Percentiles rank a stretch among this genome's conserved stretches.
phyloP scores from a whole-genome alignment of 371 early-diverging fungal species.

The Amoeboaphelidium occidentale region DNA sequence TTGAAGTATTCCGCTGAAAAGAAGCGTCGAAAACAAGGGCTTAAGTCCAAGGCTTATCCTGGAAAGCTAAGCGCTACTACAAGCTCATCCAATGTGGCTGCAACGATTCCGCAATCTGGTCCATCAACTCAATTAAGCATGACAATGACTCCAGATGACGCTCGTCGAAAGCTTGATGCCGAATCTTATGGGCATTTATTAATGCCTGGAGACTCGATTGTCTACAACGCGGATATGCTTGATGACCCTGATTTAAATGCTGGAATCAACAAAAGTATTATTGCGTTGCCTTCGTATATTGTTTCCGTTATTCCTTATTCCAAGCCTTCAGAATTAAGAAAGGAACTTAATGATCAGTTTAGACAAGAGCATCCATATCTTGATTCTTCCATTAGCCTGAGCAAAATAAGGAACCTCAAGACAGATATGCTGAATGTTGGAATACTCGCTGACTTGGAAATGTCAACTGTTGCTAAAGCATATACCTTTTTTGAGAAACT shows the following conservation, averaged over 20 bases:
- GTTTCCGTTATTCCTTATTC: conserved; percentile 35
- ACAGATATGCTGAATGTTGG: conserved; percentile 26
- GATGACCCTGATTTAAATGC: conserved; percentile 39
- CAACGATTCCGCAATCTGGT: too few relatives aligned
- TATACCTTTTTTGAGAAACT: conserved; percentile 86
- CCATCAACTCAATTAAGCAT: too few relatives aligned
- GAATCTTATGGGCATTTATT: too few relatives aligned
- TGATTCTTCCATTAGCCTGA: conserved; percentile 39
- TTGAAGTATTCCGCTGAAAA: too few relatives aligned
- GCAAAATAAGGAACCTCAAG: conserved; percentile 51
- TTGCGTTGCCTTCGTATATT: conserved; percentile 29
- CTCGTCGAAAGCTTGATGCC: too few relatives aligned
- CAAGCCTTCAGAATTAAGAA: conserved; percentile 24
- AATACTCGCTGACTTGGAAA: conserved; percentile 36
- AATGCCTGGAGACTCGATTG: not conserved
- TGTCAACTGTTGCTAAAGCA: conserved; percentile 64
- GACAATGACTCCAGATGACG: too few relatives aligned
- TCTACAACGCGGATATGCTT: conserved; percentile 22
- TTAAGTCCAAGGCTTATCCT: too few relatives aligned
- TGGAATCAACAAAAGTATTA: conserved; percentile 25
- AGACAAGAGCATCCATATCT: conserved; percentile 41
- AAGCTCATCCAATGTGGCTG: too few relatives aligned
- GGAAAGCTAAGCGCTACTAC: too few relatives aligned
- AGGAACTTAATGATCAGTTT: conserved; percentile 54
- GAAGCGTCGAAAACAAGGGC: too few relatives aligned